Evolutionary conservation across 2,329 filamentous ascomycete genomes (phyloP), one percentile per base, ranked within the genome.

Genomic region (Huntiella decipiens): DNA sequence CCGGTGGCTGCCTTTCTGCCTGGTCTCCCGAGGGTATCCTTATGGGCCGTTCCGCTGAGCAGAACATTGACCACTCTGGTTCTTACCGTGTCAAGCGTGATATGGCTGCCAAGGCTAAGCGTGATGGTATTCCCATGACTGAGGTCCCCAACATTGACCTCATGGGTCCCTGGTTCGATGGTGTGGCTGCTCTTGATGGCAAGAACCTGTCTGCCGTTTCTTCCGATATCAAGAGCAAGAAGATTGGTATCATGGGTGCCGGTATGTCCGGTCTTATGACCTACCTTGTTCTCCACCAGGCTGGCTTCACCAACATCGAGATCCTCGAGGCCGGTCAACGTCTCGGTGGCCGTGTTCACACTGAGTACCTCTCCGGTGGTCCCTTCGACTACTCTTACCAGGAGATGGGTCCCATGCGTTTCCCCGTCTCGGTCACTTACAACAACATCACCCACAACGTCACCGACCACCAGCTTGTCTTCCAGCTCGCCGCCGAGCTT

Each of bases 181-280:
- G 74, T 11, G 75, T 79, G 13, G 66, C 64, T 43, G 66, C 74
- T 47, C 64, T 79, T 37, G 57, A 71, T 50, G 61, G 66, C 19
- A 74, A 72, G 35, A 47, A 48, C 34, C 31, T 43, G 15, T 36
- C 38, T 5, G 28, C 45, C 5, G 63, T 71, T 0, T 71, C 74
- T 51, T 71, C 70, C 4, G 57, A 63, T 3, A 67, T 68, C 31
- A 79, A 79, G 60, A 62, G 58, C 51, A 76, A 75, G 56, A 59
- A 62, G 39, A 66, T 81, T 50, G 77, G 67, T 44, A 80, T 82
- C 40, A 61, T 80, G 4, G 77, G 77, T 12, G 77, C 69, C 10
- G 77, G 77, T 5, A 79, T 80, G 68, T 63, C 72, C 2, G 77
- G 77, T 0, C 57, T 82, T 40, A 74, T 79, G 67, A 78, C 68